Base-by-base conservation (phyloP, 768 basidiomycete genomes). In the Macrolepiota dolichaula region DNA sequence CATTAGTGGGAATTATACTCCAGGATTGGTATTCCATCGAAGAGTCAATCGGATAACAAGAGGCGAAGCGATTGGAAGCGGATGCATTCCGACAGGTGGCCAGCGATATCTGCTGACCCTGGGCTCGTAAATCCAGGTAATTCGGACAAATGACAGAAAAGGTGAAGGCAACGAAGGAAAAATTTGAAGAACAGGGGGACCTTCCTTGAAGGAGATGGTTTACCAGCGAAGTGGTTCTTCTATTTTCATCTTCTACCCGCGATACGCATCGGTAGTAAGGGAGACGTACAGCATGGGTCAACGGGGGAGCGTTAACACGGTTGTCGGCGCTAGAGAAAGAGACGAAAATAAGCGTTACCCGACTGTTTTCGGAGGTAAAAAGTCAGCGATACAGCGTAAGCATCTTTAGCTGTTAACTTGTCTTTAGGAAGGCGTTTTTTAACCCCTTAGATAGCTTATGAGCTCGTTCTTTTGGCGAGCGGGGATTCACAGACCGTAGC, bases 321-420 rank as follows among this genome's bases (percentile, higher is more conserved):
- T 49, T 57, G 56, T 57, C 49, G 57, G 52, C 17, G 47, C 12
- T 27, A 35, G 35, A 58, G 36, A 37, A 50, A n/a, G 57, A 25
- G 35, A 58, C 57, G 35, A 50, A 51, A 51, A 51, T 50, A 58
- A 51, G 36, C 47, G 47, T 36, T 38, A 38, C 57, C 57, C 49
- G 35, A 19, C 25, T 19, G 25, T 55, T 17, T 55, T 42, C 54
- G 38, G 54, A 9, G 54, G 27, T 1, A n/a, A 44, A 46, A 29
- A 42, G 4, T 40, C 22, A 46, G 7, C 7, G 24, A 2, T 12
- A 29, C n/a, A 32, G 22, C 46, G 2, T 37, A 12, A 36, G 35
- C 22, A 47, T 29, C 19, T 54, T 36, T n/a, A 12, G 52, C 17
- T 6, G 52, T 22, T 22, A 3, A 6, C 10, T 32, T 38, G 27